Evolutionary conservation across 495 filamentous ascomycete genomes (phyloP), one percentile per base, ranked within the genome.

Genomic region (Penicillium crystallinum): DNA sequence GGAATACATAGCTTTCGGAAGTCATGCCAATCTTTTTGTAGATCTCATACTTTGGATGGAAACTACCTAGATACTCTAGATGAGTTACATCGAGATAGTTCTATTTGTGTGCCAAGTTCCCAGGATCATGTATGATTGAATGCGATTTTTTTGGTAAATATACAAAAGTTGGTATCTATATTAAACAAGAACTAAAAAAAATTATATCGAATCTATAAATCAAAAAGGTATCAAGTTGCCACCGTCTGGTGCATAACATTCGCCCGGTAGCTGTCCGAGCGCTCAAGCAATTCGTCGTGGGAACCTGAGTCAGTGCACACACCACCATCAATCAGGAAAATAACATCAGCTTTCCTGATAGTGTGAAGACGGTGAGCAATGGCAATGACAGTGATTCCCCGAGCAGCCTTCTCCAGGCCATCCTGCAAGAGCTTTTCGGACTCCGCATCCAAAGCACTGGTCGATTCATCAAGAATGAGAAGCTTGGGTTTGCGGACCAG

Each of bases 351-450:
- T 56, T 84, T 83, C 22, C 79, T 75, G 19, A 93, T 85, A n/a
- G 88, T 92, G 18, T 77, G 75, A 39, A 93, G 65, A 2, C 89
- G 73, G 69, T 95, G 90, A n/a, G 89, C 89, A 44, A 92, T 83
- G 4, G 82, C 86, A 35, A 91, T 75, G 35, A 86, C 86, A 0
- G 85, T 93, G 25, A 91, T 87, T 11, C 86, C 89, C 53, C 81
- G 79, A 3, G 80, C 71, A 7, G 84, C 81, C 36, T 76, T 67
- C 54, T 85, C 82, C 45, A 91, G 77, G 2, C 85, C 86, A 29
- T 77, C 75, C 65, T 91, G 86, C 15, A 93, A 75, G 29, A 86
- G 66, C 57, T 77, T 78, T 71, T 93, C 88, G 15, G 79, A 82
- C 67, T 88, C 80, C 9, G 83, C 81, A 53, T 95, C 89, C 33